These are phyloP conservation scores for Mucor sp. DNA, from an alignment of 371 early-diverging fungal genomes.

Conservation along the genomic window DNA sequence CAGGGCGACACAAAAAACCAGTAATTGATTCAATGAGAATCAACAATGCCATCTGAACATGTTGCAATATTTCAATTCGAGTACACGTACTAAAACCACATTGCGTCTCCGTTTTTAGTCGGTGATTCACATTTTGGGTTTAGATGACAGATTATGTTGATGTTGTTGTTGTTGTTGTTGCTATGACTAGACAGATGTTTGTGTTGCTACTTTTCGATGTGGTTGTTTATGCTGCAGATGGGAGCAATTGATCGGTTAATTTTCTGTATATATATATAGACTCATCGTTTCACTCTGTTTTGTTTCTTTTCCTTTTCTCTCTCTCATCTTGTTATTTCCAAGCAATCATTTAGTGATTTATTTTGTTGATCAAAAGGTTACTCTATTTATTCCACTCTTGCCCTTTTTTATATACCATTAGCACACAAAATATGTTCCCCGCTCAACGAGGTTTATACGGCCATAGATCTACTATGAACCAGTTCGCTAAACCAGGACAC, in stretches of 20 bases:
- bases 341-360: background rate
- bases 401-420: background rate
- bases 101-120: background rate
- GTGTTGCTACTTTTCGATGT: background rate
- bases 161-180: background rate
- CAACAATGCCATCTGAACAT: background rate
- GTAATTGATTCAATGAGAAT: background rate
- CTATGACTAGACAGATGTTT: too few relatives aligned
- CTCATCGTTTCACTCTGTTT: background rate
- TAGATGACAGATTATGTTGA: background rate
- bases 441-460: constrained; percentile 15
- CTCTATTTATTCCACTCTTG: background rate
- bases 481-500: constrained; percentile 19
- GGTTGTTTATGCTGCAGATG: background rate
- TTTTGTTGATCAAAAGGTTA: background rate
- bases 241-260: background rate
- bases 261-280: background rate
- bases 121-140: background rate
- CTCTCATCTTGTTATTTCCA: background rate
- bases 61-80: background rate
- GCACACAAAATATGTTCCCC: constrained; percentile 9
- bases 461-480: constrained; percentile 17
- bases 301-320: background rate
- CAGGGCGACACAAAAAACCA: background rate
- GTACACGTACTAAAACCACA: background rate